Evolutionary conservation across 192 early-diverging fungal genomes (phyloP), one percentile per base, ranked within the genome.

Genomic region (Backusella westeae): DNA sequence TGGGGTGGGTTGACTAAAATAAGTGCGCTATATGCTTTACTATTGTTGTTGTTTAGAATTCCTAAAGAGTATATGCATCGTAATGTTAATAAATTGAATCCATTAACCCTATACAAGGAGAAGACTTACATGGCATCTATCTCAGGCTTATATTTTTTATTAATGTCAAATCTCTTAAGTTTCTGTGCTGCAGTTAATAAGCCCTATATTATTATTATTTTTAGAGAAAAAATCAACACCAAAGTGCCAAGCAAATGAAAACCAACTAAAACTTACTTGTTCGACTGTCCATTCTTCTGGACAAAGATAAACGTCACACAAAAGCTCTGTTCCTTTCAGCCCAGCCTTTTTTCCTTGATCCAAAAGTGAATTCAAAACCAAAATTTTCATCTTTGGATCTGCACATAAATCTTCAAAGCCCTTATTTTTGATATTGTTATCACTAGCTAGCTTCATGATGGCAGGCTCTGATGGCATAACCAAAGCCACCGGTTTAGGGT

Each of bases 101-200:
- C 12, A 29, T 26, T 63, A 9, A 8, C 26, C 14, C 7, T 0
- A 9, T 29, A 9, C 21, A n/a, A 53, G 26, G 12, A 39, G 1
- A 2, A 39, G n/a, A 74, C 80, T 74, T 86, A 86, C 81, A 89
- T 85, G 4, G 52, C 68, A 76, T 89, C 86, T 59, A 96, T 82
- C 77, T 93, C 71, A 4, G 59, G 14, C 69, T 89, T 86, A 82
- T 94, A 94, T 26, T 79, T 82, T 69, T 90, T 85, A 71, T 85
- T 83, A 63, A 99, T 92, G 52, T 89, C 94, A 34, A 88, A 89
- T 38, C 97, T 91, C 68, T 96, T 93, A 67, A 98, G 80, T 85
- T 98, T 98, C 83, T 92, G 93, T n/a, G 96, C 96, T 26, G 98
- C 94, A n/a, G 98, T 99, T 84, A 95, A 82, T 75, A 93, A 77